Base-by-base conservation (phyloP, 164 flowering plant genomes). In the Platanus orientalis region DNA sequence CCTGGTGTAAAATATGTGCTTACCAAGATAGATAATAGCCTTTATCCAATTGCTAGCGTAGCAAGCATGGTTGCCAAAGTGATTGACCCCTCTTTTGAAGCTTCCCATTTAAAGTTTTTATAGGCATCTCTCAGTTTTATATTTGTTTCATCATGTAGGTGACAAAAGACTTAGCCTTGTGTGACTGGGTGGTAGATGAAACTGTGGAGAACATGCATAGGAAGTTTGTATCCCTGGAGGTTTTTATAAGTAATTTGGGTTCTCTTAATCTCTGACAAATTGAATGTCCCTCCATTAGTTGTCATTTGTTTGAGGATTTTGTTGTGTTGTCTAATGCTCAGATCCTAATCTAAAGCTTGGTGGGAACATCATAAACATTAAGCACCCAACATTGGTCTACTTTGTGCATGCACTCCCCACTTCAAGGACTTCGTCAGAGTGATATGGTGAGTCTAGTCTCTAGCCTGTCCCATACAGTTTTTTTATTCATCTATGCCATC, bases 61-160 rank as follows among this genome's bases (percentile, higher is more conserved):
- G 97, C 98, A 36, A 90, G 98, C 67, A 93, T 90, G 63, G 97
- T 84, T 53, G 97, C 98, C 27, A 93, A 93, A 92, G 98, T 90
- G 66, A 72, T 54, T 14, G 11, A 13, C 21, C 40, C 36, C 14
- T 63, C 20, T 24, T 63, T n/a, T 47, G 44, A 14, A 60, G 25
- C 44, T 47, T 51, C 61, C 24, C 26, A 42, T 28, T 65, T 16
- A 11, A 39, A 13, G n/a, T n/a, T 19, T 39, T 36, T 42, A 7
- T 19, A 28, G 12, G 3, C 26, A 21, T 47, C 19, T 25, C 19
- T 27, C 7, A 2, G 42, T 39, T 14, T 17, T 11, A 17, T 32
- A 24, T 65, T 44, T 45, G 23, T 66, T 62, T 34, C 24, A 5
- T 7, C 19, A 29, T 61, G 19, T 44, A 88, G 98, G 98, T 93